Evolutionary conservation across 768 basidiomycete genomes (phyloP).

Genomic region (Daedaleopsis nitida): DNA sequence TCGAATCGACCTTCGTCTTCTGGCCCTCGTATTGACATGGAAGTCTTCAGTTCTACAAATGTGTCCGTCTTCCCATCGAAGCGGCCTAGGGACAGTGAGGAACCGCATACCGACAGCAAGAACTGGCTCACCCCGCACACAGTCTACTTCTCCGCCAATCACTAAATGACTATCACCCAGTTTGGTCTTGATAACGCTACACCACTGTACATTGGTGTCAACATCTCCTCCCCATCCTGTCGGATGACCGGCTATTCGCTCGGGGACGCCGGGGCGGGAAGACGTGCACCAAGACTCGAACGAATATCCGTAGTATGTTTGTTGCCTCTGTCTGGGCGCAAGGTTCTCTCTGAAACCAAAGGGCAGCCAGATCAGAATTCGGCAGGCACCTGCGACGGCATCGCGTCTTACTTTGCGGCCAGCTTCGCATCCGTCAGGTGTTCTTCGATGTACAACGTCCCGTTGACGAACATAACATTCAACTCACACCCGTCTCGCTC

Average conservation of each 20-base stretch:
- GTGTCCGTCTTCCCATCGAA: slow-evolving; percentile 64
- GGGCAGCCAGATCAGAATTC: not conserved
- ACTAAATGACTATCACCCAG: slow-evolving; percentile 70
- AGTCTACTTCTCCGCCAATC: slow-evolving; percentile 92
- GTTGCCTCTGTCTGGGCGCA: slow-evolving; percentile 60
- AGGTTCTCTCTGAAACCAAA: slow-evolving; percentile 56
- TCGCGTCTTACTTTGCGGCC: slow-evolving; percentile 59
- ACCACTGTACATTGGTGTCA: slow-evolving; percentile 90
- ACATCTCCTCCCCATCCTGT: slow-evolving; percentile 79
- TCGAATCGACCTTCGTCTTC: slow-evolving; percentile 78
- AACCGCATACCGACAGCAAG: not conserved
- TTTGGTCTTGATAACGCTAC: slow-evolving; percentile 85
- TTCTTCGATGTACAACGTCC: slow-evolving; percentile 76
- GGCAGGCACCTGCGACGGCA: not conserved
- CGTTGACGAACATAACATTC: slow-evolving; percentile 78
- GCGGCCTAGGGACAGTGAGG: slow-evolving; percentile 44
- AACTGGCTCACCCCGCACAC: slow-evolving; percentile 62
- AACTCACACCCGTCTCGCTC: slow-evolving; percentile 77
- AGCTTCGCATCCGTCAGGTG: slow-evolving; percentile 61
- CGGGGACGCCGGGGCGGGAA: slow-evolving; percentile 27
- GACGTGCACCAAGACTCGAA: slow-evolving; percentile 88
- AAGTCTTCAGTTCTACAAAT: slow-evolving; percentile 89
- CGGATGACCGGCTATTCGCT: slow-evolving; percentile 20
- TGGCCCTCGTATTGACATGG: slow-evolving; percentile 62
- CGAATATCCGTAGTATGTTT: slow-evolving; percentile 83